A percentile compares a stretch with the other conserved stretches of the same genome.
phyloP scores from a whole-genome alignment of 306 rosid species.

The Medicago ruthenica region DNA sequence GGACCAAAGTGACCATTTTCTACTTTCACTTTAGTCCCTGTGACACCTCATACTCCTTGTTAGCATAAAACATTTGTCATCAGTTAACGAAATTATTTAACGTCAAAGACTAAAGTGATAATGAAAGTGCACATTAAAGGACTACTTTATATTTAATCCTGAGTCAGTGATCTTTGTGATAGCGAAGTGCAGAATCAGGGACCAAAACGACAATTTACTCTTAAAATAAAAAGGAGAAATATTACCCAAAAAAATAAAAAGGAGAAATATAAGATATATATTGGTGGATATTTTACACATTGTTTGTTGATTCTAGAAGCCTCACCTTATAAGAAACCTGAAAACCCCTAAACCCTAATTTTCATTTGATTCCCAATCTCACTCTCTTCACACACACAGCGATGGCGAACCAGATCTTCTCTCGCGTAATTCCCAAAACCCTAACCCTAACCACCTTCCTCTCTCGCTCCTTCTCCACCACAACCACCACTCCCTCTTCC shows the following conservation, averaged over 20 bases:
- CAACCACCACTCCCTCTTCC: conserved; percentile 34
- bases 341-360: conserved; percentile 48
- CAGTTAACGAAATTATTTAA: too few species aligned
- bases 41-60: too few species aligned
- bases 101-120: too few species aligned
- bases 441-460: conserved; percentile 48
- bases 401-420: conserved; percentile 72
- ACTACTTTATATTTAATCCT: too few species aligned
- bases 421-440: conserved; percentile 62
- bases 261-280: not conserved
- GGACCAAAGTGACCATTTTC: too few species aligned
- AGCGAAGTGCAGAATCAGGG: too few species aligned
- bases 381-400: not conserved
- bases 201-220: too few species aligned
- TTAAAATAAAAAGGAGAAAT: too few species aligned
- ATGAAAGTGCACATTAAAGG: too few species aligned
- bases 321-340: not conserved
- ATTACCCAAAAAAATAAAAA: not conserved
- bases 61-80: too few species aligned
- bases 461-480: conserved; percentile 51
- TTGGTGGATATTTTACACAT: conserved; percentile 2
- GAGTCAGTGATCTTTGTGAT: too few species aligned
- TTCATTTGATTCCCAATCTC: not conserved
- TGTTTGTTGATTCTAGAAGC: not conserved
- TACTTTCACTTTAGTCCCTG: too few species aligned